Conservation (phyloP, 2,329 filamentous ascomycete species). For the Cercospora berteroae region DNA sequence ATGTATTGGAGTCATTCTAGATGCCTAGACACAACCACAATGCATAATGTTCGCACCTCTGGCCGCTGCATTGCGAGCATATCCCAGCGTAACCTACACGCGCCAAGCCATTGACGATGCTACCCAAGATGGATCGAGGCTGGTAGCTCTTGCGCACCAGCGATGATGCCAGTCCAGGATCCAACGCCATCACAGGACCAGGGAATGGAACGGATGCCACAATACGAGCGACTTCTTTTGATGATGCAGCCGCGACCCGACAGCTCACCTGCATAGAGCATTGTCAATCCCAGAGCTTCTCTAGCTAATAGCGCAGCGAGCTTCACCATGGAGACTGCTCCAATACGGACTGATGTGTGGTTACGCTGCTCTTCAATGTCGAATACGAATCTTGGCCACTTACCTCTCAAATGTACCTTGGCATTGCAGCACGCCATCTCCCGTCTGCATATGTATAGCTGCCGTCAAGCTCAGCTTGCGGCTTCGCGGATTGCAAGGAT, state of each 20-base stretch:
- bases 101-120: background rate
- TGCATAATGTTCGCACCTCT: background rate
- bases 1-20: constrained; percentile 10
- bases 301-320: background rate
- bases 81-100: background rate
- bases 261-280: background rate
- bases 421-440: background rate
- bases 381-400: background rate
- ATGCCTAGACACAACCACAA: background rate
- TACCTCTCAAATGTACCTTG: background rate
- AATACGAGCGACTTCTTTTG: background rate
- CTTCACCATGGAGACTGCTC: background rate
- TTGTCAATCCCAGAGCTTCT: background rate
- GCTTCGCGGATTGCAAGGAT: background rate
- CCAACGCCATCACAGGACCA: background rate
- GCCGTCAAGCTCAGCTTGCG: background rate
- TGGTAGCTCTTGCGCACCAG: background rate
- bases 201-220: background rate
- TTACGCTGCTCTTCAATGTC: background rate
- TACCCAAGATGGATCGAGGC: background rate
- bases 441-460: background rate
- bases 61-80: background rate
- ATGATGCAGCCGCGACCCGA: background rate
- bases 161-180: background rate
- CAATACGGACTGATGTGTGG: background rate